These are phyloP conservation scores for Myxozyma mucilagina DNA, from an alignment of 805 yeast genomes.

Conservation along the genomic window DNA sequence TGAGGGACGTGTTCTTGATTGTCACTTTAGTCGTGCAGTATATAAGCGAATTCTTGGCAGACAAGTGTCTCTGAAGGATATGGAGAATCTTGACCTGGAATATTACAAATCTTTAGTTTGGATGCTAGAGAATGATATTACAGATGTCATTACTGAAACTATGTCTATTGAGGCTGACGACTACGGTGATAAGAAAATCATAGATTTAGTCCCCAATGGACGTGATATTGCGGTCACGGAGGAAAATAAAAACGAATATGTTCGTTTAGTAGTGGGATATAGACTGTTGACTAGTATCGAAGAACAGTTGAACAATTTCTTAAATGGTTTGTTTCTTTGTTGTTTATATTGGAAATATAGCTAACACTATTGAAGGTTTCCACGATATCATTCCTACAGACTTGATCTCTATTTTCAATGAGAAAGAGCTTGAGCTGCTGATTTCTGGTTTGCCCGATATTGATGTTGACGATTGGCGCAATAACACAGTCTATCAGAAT, in stretches of 20 bases:
- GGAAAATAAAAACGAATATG: constrained; percentile 87
- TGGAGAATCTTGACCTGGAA: constrained; percentile 90
- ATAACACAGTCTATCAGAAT: constrained; percentile 72
- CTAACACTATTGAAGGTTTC: constrained; percentile 58
- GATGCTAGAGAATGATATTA: constrained; percentile 96
- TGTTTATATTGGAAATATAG: background rate
- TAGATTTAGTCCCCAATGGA: constrained; percentile 84
- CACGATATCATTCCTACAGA: constrained; percentile 86
- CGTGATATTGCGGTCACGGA: constrained; percentile 83
- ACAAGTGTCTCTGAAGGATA: constrained; percentile 81
- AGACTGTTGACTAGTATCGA: constrained; percentile 77
- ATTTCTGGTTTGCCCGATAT: constrained; percentile 95
- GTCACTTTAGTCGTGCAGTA: constrained; percentile 93
- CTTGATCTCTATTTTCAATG: constrained; percentile 83
- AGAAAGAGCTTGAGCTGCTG: constrained; percentile 88
- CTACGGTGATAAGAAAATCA: constrained; percentile 81
- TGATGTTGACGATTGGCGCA: constrained; percentile 94
- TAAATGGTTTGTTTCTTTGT: constrained; percentile 39
- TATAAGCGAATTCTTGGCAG: constrained; percentile 82
- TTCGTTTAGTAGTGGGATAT: constrained; percentile 80
- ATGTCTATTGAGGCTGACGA: constrained; percentile 92
- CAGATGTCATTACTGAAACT: constrained; percentile 91
- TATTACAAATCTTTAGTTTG: constrained; percentile 89
- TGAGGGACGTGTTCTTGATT: constrained; percentile 83
- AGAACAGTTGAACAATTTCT: constrained; percentile 83